A percentile compares a stretch with the other conserved stretches of the same genome.
Conservation (phyloP, 495 filamentous ascomycete species). For the Physcia stellaris region DNA sequence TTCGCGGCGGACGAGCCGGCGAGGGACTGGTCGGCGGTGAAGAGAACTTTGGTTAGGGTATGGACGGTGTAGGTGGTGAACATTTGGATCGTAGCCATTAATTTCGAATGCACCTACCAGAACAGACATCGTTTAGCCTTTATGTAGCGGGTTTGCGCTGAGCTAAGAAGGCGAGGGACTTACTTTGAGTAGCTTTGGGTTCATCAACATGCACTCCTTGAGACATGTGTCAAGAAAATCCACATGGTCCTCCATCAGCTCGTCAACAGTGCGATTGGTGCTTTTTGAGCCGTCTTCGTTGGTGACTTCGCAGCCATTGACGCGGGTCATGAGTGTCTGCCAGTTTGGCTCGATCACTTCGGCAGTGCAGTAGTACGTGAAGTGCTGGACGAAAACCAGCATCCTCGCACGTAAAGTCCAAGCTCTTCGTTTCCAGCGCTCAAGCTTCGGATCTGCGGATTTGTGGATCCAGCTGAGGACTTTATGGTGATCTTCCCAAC, state of each 20-base stretch:
- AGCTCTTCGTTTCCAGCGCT: conserved; percentile 83
- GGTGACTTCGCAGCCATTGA: conserved; percentile 48
- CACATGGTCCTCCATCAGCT: conserved; percentile 98
- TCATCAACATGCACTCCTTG: conserved; percentile 98
- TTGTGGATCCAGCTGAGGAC: conserved; percentile 73
- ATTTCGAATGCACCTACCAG: conserved; percentile 96
- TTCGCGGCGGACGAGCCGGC: conserved; percentile 25
- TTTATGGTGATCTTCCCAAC: conserved; percentile 83
- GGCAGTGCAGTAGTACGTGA: conserved; percentile 89
- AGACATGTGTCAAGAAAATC: conserved; percentile 95
- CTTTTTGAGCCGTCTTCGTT: conserved; percentile 30
- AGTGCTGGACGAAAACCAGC: conserved; percentile 91
- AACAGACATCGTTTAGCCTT: too few species aligned
- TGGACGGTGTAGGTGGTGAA: conserved; percentile 72
- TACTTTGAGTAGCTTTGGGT: conserved; percentile 84
- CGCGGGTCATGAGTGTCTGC: conserved; percentile 74
- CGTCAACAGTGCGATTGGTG: conserved; percentile 74
- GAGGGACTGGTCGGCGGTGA: conserved; percentile 63
- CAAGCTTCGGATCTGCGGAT: conserved; percentile 56
- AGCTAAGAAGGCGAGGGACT: conserved; percentile 13
- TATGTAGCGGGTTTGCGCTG: too few species aligned
- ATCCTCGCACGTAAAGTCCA: conserved; percentile 89
- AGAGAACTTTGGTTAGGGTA: conserved; percentile 63
- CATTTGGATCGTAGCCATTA: conserved; percentile 82
- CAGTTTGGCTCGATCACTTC: conserved; percentile 98